phyloP scores from a whole-genome alignment of 2,329 filamentous ascomycete genomes.

The Cadophora gregata region DNA sequence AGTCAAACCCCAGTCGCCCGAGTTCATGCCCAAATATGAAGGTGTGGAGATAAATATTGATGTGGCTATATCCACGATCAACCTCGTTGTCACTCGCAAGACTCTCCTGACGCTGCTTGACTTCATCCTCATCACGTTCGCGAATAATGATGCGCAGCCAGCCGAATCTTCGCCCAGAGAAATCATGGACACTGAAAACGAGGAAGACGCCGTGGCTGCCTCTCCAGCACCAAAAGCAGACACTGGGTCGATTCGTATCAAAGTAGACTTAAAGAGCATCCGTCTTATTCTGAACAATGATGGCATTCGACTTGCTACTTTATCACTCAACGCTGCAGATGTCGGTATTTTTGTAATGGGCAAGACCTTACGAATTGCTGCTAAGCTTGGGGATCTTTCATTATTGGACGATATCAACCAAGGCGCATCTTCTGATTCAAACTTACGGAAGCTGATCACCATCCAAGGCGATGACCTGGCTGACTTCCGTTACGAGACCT shows the following conservation, averaged over 20 bases:
- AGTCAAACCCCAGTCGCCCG: slow-evolving; percentile 88
- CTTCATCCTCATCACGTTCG: slow-evolving; percentile 92
- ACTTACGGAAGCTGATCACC: slow-evolving; percentile 84
- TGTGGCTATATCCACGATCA: slow-evolving; percentile 91
- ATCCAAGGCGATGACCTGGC: slow-evolving; percentile 96
- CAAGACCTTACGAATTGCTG: slow-evolving; percentile 85
- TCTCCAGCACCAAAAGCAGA: slow-evolving; percentile 29
- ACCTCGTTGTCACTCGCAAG: slow-evolving; percentile 89
- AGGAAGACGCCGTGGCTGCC: slow-evolving; percentile 39
- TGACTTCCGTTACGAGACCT: slow-evolving; percentile 97
- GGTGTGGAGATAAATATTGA: slow-evolving; percentile 94
- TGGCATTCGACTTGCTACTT: slow-evolving; percentile 88
- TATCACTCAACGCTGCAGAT: slow-evolving; percentile 91
- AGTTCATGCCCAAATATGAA: slow-evolving; percentile 91
- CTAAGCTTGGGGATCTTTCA: slow-evolving; percentile 84
- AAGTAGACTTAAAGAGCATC: slow-evolving; percentile 92
- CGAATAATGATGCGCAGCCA: slow-evolving; percentile 60
- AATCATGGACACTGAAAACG: slow-evolving; percentile 47
- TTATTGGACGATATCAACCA: slow-evolving; percentile 93
- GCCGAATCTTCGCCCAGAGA: slow-evolving; percentile 44
- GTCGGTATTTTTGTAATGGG: slow-evolving; percentile 88
- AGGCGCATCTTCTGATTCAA: slow-evolving; percentile 81
- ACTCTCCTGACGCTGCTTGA: slow-evolving; percentile 92
- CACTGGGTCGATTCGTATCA: slow-evolving; percentile 75
- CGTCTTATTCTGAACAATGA: slow-evolving; percentile 96